Base-by-base conservation (phyloP, 495 filamentous ascomycete species). In the Mytilinidion resinicola region DNA sequence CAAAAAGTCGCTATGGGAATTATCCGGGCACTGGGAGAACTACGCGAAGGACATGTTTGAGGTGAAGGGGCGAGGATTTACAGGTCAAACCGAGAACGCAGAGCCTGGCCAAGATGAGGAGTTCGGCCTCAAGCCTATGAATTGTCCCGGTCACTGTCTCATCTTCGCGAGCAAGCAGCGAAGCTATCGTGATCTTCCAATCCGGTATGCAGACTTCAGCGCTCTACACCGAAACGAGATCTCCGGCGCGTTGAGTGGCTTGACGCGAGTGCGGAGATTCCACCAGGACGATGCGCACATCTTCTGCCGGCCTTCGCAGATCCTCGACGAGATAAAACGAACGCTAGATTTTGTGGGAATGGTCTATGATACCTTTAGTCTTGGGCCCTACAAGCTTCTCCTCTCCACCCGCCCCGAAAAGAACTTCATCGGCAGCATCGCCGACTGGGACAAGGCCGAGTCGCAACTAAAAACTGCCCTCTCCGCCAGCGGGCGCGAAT, bases 201-300 rank as follows among this genome's bases (percentile, higher is more conserved):
- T 96, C 58, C 84, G 91, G 65, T 96, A 91, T 74, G 90, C 91
- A 52, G 91, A 96, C 70, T 96, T 96, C 74, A 90, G 89, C 63
- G 85, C 91, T 10, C 74, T 96, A 37, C 91, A 96, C 71, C 85
- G 91, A 12, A 95, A 96, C 69, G 91, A 96, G 72, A 74, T 87
- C 33, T 95, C 90, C 0, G 91, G 91, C 14, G 80, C 91, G 0
- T 72, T 96, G 63, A 91, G 85, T 61, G 91, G 91, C 17, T 74
- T 96, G 55, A 96, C 91, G 1, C 82, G 91, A 51, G 88, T 96
- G 20, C 82, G 91, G 42, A 79, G 90, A n/a, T 96, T 96, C 68
- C 91, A 96, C 72, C 91, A 96, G 70, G 91, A 96, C 67, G 91
- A 96, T 66, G 91, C 89, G 0, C 91, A 96, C 68, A 95, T 96